Evolutionary conservation across 306 rosid genomes (phyloP), one percentile per base, ranked within the genome.

Genomic region (Astragalus membranaceus): DNA sequence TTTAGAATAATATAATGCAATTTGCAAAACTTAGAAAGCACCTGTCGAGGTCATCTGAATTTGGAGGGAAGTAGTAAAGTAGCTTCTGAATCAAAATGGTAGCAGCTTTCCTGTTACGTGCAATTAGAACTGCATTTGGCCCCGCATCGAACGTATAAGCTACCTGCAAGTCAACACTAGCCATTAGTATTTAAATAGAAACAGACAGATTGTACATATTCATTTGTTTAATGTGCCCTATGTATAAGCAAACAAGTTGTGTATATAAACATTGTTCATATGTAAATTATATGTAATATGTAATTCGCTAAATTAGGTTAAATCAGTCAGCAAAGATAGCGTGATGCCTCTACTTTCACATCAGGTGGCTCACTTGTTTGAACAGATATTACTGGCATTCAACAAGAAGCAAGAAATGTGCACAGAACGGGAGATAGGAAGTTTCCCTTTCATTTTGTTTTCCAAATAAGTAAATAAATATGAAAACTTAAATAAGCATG

Each of bases 71-170:
- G 82, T 85, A 80, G 92, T 82, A 93, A 13, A 93, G 94, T 67
- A 93, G 81, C 87, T 85, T 88, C 82, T 87, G 94, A 82, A 93
- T 77, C 87, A 93, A 88, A 72, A 79, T 84, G 70, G 91, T 54
- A 46, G 98, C 97, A 46, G 91, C 71, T 85, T 93, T 67, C 64
- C 98, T 84, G 55, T 90, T 74, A 36, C 97, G 96, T 32, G 98
- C 98, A 48, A 93, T 87, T 42, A 93, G 70, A 75, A 93, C 98
- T 0, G 98, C 96, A 75, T 93, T 93, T 4, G 98, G 97, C 49
- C 98, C 98, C n/a, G 99, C 99, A 81, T 94, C 99, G 78, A 94
- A 94, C 66, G 99, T 94, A 73, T 94, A 94, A 44, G 99, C 97
- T 76, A 94, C 99, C 99, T 94, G 85, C 37, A 64, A 48, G 48